phyloP scores from a whole-genome alignment of 2,329 filamentous ascomycete species.

The Fusarium keratoplasticum region DNA sequence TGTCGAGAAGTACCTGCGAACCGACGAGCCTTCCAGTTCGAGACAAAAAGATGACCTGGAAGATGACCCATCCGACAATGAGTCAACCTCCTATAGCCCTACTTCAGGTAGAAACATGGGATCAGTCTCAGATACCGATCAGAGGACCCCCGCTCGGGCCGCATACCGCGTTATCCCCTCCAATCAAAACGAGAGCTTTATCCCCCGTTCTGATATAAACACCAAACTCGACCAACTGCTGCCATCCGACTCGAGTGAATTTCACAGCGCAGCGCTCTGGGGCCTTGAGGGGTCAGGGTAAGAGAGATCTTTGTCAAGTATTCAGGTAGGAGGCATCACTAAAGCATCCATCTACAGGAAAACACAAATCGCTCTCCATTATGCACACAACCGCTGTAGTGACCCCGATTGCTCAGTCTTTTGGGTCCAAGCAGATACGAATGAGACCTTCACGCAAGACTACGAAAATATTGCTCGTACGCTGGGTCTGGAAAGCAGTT shows the following conservation, averaged over 20 bases:
- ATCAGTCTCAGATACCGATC: background rate
- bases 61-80: background rate
- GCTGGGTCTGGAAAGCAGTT: conserved; percentile 33
- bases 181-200: conserved; percentile 29
- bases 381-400: conserved; percentile 44
- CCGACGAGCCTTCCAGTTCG: background rate
- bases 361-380: conserved; percentile 53
- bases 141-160: background rate
- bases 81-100: background rate
- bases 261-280: conserved; percentile 23
- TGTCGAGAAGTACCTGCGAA: conserved; percentile 2
- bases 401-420: conserved; percentile 47
- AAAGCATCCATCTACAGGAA: conserved; percentile 46
- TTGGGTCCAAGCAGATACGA: conserved; percentile 52
- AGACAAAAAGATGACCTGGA: background rate
- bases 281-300: conserved; percentile 33
- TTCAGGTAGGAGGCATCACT: background rate
- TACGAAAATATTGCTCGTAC: conserved; percentile 46
- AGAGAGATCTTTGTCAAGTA: background rate
- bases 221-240: conserved; percentile 14
- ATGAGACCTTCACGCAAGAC: conserved; percentile 47
- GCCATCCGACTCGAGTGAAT: background rate
- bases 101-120: background rate
- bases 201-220: conserved; percentile 4
- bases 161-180: conserved; percentile 9